Evolutionary conservation across 345 rosid species (phyloP).

Genomic region (Melaleuca quinquenervia): DNA sequence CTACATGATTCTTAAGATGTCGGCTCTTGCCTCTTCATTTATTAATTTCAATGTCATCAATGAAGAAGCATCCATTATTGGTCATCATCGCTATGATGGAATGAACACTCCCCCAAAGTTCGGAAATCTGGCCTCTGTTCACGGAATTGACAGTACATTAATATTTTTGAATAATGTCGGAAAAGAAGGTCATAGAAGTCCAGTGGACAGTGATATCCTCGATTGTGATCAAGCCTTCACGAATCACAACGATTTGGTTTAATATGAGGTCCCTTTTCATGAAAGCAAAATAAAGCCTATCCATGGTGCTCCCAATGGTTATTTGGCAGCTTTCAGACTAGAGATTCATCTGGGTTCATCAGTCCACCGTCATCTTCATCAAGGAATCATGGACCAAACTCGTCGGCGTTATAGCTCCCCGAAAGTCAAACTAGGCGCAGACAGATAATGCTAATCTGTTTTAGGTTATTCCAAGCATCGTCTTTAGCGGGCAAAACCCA

Average conservation of each 20-base stretch:
- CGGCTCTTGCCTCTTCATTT: neutral
- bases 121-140: neutral
- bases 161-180: neutral
- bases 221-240: too few relatives aligned
- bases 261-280: too few relatives aligned
- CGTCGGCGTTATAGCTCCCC: neutral
- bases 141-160: neutral
- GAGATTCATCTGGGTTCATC: neutral
- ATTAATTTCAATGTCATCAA: neutral
- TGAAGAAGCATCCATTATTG: neutral
- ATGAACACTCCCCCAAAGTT: neutral
- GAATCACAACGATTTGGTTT: too few relatives aligned
- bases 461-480: neutral
- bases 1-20: neutral
- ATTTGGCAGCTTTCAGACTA: neutral
- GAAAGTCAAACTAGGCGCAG: neutral
- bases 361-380: neutral
- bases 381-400: neutral
- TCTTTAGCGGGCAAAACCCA: neutral
- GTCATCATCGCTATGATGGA: neutral
- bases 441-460: neutral
- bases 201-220: neutral
- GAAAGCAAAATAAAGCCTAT: neutral
- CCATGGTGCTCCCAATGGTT: neutral
- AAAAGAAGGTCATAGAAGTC: neutral